A percentile compares a stretch with the other conserved stretches of the same genome.
phyloP scores from a whole-genome alignment of 139 green algal species.

The Picochlorum sp. region DNA sequence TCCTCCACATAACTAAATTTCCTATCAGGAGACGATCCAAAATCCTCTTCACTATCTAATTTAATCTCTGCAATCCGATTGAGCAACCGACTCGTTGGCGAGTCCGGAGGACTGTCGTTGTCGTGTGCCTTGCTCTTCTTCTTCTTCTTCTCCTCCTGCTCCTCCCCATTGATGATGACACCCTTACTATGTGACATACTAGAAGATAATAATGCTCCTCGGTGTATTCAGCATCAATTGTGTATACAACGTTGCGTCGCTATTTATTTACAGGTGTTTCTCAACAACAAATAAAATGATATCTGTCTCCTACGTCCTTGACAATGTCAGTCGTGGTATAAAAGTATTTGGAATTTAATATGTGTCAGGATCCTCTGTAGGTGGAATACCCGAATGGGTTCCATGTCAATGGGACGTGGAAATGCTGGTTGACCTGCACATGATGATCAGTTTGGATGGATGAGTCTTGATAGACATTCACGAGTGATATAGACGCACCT shows the following conservation, averaged over 20 bases:
- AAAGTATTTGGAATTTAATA: background rate
- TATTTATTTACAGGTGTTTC: no score
- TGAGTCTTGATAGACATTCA: background rate
- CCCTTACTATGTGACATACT: no score
- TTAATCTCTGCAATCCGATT: slow-evolving; percentile 13
- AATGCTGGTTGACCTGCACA: slow-evolving; percentile 61
- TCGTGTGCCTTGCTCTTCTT: slow-evolving; percentile 10
- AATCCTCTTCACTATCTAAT: background rate
- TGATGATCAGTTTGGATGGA: background rate
- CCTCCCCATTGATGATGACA: background rate
- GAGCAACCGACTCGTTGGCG: slow-evolving; percentile 19
- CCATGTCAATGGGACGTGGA: slow-evolving; percentile 91
- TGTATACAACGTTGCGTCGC: no score
- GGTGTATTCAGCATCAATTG: no score
- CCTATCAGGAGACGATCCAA: background rate
- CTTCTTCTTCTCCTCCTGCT: background rate
- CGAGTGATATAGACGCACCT: slow-evolving; percentile 18
- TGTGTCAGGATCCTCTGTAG: slow-evolving; percentile 63
- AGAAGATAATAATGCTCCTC: no score
- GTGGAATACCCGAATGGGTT: slow-evolving; percentile 89
- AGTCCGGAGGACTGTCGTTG: slow-evolving; percentile 10
- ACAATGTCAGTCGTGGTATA: no score
- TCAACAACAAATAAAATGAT: no score
- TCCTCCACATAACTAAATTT: slow-evolving; percentile 31
- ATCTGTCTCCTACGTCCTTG: no score